Conservation (phyloP, 306 rosid species). For the Trichosanthes cucumerina region DNA sequence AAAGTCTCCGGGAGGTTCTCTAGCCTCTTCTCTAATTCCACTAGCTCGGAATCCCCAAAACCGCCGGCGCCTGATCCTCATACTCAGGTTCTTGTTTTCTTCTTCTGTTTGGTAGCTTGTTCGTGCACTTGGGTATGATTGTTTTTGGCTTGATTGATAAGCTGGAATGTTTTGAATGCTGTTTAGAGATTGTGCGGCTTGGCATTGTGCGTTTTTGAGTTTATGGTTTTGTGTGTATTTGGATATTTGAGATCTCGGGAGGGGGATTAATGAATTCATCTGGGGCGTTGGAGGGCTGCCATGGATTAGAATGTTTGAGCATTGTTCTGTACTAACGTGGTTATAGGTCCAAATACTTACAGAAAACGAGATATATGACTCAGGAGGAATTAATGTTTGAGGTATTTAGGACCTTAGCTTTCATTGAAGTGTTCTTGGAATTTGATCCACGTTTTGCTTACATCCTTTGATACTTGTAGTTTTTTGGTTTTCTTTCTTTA, state of each 20-base stretch:
- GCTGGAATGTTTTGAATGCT: not conserved
- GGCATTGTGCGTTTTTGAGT: not conserved
- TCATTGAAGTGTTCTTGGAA: not conserved
- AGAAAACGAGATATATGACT: not conserved
- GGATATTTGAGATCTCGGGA: not conserved
- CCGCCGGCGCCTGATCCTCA: slow-evolving; percentile 7
- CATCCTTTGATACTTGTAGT: not conserved
- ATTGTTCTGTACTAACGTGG: not conserved
- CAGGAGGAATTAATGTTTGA: not conserved
- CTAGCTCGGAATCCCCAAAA: slow-evolving; percentile 17
- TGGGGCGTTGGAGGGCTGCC: not conserved
- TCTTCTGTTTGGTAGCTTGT: not conserved
- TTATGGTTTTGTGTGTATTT: not conserved
- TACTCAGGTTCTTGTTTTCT: slow-evolving; percentile 27
- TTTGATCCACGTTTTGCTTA: not conserved
- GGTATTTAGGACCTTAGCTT: not conserved
- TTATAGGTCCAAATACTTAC: not conserved
- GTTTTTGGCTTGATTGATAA: slow-evolving; percentile 11
- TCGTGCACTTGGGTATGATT: not conserved
- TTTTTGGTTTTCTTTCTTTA: not conserved
- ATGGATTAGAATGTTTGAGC: not conserved
- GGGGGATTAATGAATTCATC: not conserved
- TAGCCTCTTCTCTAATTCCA: slow-evolving; percentile 43
- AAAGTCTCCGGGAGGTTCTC: slow-evolving; percentile 54
- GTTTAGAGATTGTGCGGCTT: not conserved